Evolutionary conservation across 2,329 filamentous ascomycete genomes (phyloP).

Genomic region (Cadophora sp.): DNA sequence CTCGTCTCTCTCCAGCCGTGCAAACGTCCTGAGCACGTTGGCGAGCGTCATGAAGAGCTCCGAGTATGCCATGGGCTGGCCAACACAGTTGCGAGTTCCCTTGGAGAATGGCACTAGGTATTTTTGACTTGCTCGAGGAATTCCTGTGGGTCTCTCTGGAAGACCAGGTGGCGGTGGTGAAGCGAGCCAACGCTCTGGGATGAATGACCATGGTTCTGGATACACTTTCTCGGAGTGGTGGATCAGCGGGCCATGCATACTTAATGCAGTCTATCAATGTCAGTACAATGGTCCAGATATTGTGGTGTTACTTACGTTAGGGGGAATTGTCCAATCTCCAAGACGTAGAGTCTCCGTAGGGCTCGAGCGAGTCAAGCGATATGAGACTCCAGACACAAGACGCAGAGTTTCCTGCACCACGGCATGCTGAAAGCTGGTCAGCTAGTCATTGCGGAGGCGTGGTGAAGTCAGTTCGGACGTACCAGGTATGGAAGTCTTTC

Average conservation of each 20-base stretch:
- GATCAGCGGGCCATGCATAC: conserved; percentile 24
- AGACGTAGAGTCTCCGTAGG: conserved; percentile 26
- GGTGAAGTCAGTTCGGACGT: not conserved
- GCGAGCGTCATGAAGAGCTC: conserved; percentile 26
- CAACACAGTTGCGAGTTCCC: conserved; percentile 27
- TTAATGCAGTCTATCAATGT: conserved; percentile 19
- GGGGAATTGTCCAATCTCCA: conserved; percentile 24
- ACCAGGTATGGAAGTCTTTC: conserved; percentile 50
- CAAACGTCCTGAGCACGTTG: conserved; percentile 22
- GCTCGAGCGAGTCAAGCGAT: conserved; percentile 26
- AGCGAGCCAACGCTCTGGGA: conserved; percentile 31
- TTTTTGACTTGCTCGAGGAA: conserved; percentile 21
- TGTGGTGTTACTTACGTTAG: conserved; percentile 14
- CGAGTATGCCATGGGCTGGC: conserved; percentile 21
- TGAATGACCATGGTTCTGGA: conserved; percentile 28
- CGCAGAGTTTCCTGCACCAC: conserved; percentile 26
- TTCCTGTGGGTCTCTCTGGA: conserved; percentile 5
- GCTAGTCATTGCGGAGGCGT: too few relatives aligned
- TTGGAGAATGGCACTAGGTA: conserved; percentile 27
- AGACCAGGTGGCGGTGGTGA: conserved; percentile 9
- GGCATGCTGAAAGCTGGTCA: conserved; percentile 17
- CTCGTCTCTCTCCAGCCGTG: conserved; percentile 21
- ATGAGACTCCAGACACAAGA: conserved; percentile 26
- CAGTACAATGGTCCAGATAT: not conserved
- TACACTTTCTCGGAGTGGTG: conserved; percentile 26